phyloP scores from a whole-genome alignment of 805 yeast genomes.

The Lachancea sp. region DNA sequence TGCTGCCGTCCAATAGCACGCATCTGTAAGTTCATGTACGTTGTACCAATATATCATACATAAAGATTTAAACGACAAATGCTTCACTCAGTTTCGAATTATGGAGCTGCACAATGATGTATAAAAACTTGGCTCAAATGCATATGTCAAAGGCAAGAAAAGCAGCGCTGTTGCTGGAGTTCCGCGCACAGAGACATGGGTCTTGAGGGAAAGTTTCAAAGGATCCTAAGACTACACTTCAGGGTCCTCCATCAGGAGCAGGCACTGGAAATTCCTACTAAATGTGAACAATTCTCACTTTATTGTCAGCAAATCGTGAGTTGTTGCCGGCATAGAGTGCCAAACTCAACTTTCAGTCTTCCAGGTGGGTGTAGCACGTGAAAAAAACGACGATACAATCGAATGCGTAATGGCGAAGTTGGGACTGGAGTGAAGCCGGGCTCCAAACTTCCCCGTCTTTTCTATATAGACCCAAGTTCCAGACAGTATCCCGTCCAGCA shows the following conservation, averaged over 20 bases:
- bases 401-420: conserved; percentile 14
- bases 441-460: too few species aligned
- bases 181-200: background rate
- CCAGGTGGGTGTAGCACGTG: conserved; percentile 11
- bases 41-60: too few species aligned
- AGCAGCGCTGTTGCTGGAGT: too few species aligned
- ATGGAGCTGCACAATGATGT: too few species aligned
- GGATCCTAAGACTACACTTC: conserved; percentile 18
- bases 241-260: conserved; percentile 22
- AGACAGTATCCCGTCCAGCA: background rate
- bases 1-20: too few species aligned
- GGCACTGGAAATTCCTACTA: conserved; percentile 18
- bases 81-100: too few species aligned
- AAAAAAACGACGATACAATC: conserved; percentile 16
- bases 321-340: conserved; percentile 22
- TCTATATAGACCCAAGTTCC: too few species aligned
- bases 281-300: conserved; percentile 22
- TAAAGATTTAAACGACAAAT: too few species aligned
- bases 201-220: conserved; percentile 7
- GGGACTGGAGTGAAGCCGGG: too few species aligned
- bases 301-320: conserved; percentile 25
- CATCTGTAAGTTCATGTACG: too few species aligned
- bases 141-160: too few species aligned
- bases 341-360: conserved; percentile 14
- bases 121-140: too few species aligned